These are phyloP conservation scores for Hypomyces rosellus DNA, from an alignment of 2,329 filamentous ascomycete species.

Conservation along the genomic window DNA sequence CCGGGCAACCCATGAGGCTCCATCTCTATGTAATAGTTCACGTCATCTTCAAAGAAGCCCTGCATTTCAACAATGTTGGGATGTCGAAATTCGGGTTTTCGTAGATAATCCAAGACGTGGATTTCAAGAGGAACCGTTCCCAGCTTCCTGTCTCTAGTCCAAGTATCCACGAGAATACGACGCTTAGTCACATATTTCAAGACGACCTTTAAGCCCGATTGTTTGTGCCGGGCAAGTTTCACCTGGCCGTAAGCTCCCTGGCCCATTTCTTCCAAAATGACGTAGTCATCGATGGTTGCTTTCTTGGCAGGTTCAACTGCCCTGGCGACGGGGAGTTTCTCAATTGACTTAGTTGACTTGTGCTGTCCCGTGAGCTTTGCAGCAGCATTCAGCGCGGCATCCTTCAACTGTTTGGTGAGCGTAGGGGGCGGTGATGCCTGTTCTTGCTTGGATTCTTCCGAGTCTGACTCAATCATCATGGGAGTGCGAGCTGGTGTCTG, in stretches of 20 bases:
- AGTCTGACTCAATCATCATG: constrained; percentile 48
- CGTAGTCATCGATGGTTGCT: constrained; percentile 83
- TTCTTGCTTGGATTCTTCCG: constrained; percentile 35
- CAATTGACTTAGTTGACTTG: constrained; percentile 23
- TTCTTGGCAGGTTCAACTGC: constrained; percentile 46
- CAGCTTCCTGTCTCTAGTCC: constrained; percentile 87
- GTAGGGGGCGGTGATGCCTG: constrained; percentile 37
- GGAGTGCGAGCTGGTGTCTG: constrained; percentile 56
- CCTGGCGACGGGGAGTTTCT: constrained; percentile 30
- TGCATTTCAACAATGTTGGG: constrained; percentile 69
- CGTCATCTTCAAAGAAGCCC: constrained; percentile 69
- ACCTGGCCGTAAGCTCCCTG: constrained; percentile 97
- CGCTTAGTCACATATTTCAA: constrained; percentile 97
- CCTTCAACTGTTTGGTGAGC: constrained; percentile 51
- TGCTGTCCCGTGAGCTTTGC: constrained; percentile 43
- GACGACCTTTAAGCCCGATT: constrained; percentile 75
- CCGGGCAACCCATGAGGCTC: constrained; percentile 87
- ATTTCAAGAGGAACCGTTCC: constrained; percentile 96
- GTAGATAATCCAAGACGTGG: constrained; percentile 89
- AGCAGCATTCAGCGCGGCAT: constrained; percentile 49
- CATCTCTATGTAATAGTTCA: constrained; percentile 99
- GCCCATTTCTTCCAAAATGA: constrained; percentile 95
- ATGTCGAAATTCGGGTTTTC: constrained; percentile 61
- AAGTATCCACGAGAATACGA: constrained; percentile 94
- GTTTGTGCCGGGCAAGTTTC: constrained; percentile 84